phyloP scores from a whole-genome alignment of 148 eudicot species.

The Suaeda aralocaspica region DNA sequence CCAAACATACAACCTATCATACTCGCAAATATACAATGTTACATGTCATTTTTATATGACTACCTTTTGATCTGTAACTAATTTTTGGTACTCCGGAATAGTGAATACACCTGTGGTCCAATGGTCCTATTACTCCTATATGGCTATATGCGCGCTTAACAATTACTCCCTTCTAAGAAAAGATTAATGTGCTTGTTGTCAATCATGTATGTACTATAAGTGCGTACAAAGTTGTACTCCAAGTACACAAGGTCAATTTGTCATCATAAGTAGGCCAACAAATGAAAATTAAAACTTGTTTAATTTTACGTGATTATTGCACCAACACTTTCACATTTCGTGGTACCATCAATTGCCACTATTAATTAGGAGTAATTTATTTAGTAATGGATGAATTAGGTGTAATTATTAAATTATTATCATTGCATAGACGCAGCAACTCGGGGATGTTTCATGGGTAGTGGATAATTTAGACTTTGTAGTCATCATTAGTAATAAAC shows the following conservation, averaged over 20 bases:
- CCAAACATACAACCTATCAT: too few species aligned
- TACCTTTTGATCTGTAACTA: too few species aligned
- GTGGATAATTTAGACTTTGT: background rate
- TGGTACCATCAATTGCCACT: background rate
- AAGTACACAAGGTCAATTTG: background rate
- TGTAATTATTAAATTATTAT: too few species aligned
- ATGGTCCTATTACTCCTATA: too few species aligned
- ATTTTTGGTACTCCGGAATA: too few species aligned
- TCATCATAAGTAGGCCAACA: background rate
- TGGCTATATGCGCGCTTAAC: too few species aligned
- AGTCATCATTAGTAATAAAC: background rate
- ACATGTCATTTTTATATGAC: too few species aligned
- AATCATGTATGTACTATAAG: too few species aligned
- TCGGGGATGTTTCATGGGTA: background rate
- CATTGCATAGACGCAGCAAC: constrained; percentile 13
- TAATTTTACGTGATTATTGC: background rate
- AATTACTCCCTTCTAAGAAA: too few species aligned
- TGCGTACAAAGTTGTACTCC: constrained; percentile 13
- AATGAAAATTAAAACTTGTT: background rate
- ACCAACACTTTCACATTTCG: background rate
- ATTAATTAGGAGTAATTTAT: background rate
- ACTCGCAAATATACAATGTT: too few species aligned
- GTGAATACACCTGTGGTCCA: too few species aligned
- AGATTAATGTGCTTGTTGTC: too few species aligned
- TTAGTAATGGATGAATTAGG: constrained; percentile 17